Evolutionary conservation across 768 basidiomycete species (phyloP).

Genomic region (Russula foetens): DNA sequence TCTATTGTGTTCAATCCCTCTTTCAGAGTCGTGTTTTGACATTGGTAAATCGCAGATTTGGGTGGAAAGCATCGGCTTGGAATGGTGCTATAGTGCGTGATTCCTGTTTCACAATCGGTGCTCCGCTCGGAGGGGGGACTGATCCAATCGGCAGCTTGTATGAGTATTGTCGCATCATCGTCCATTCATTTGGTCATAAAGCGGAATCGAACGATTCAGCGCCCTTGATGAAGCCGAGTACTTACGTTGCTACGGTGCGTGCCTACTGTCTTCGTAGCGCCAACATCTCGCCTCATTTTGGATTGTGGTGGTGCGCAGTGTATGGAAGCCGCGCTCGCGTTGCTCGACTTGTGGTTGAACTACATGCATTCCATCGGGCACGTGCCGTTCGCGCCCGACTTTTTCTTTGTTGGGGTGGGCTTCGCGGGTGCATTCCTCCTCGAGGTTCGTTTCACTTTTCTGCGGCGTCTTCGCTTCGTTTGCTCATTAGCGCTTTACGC

Average conservation of each 20-base stretch:
- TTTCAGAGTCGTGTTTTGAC: neutral
- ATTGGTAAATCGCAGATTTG: conserved; percentile 1
- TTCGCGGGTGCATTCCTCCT: conserved; percentile 19
- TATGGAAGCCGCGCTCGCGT: conserved; percentile 8
- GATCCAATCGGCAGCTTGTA: conserved; percentile 1
- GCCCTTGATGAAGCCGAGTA: neutral
- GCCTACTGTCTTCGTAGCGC: neutral
- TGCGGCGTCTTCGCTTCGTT: conserved; percentile 9
- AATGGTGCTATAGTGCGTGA: conserved; percentile 16
- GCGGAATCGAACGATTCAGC: neutral
- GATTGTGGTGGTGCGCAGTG: conserved; percentile 2
- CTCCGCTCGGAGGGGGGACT: neutral
- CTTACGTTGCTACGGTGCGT: conserved; percentile 11
- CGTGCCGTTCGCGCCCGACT: conserved; percentile 16
- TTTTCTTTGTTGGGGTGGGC: conserved; percentile 19
- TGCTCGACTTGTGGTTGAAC: conserved; percentile 16
- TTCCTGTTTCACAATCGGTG: neutral
- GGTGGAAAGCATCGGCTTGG: conserved; percentile 8
- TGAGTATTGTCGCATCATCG: conserved; percentile 17
- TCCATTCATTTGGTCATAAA: conserved; percentile 18
- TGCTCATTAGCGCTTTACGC: neutral
- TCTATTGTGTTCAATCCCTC: too few relatives aligned
- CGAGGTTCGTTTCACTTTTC: conserved; percentile 3
- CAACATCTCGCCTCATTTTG: neutral
- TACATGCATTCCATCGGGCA: conserved; percentile 10